These are phyloP conservation scores for Fusarium brevicatenulatum DNA, from an alignment of 2,329 filamentous ascomycete species.

Conservation along the genomic window DNA sequence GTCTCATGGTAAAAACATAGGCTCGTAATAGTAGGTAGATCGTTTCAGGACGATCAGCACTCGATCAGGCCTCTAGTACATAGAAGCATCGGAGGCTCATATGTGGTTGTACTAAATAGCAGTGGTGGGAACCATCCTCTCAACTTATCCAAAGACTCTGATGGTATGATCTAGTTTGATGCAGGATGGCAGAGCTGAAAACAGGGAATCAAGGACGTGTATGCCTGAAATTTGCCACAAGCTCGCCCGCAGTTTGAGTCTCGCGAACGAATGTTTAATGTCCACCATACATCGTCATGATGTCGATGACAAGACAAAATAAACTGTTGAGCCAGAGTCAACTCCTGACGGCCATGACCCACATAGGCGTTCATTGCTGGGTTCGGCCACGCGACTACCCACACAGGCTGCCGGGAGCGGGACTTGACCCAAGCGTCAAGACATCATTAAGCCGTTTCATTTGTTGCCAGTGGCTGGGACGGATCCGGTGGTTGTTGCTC, in stretches of 20 bases:
- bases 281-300: conserved; percentile 1
- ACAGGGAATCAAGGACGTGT: background rate
- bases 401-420: conserved; percentile 37
- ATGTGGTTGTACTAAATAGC: background rate
- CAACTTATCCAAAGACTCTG: background rate
- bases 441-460: conserved; percentile 33
- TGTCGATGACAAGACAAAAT: conserved; percentile 19
- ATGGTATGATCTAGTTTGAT: background rate
- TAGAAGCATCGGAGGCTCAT: background rate
- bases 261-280: background rate
- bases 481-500: conserved; percentile 33
- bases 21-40: conserved; percentile 7
- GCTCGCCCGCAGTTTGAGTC: background rate
- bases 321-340: conserved; percentile 34
- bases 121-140: background rate
- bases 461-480: conserved; percentile 40
- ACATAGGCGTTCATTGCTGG: conserved; percentile 33
- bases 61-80: background rate
- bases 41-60: conserved; percentile 29
- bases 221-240: conserved; percentile 11
- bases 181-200: background rate
- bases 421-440: conserved; percentile 40
- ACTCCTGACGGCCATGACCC: conserved; percentile 32
- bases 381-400: conserved; percentile 45
- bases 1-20: conserved; percentile 14